These are phyloP conservation scores for Trichoderma koningiopsis DNA, from an alignment of 2,329 filamentous ascomycete genomes.

Conservation along the genomic window DNA sequence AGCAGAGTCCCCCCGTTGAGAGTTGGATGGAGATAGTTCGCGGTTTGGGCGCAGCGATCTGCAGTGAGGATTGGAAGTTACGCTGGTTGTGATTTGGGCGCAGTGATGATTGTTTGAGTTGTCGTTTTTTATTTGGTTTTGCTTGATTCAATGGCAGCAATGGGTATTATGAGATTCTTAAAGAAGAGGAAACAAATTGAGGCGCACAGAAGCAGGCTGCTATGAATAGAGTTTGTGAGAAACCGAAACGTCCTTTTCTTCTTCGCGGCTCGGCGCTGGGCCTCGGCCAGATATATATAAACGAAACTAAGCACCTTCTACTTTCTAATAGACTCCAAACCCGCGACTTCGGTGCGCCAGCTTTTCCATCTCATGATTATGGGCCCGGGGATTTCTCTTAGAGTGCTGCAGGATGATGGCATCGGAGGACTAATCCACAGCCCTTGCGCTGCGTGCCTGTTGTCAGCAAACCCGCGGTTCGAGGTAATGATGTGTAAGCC, in stretches of 20 bases:
- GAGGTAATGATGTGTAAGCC: slow-evolving; percentile 23
- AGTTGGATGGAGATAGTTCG: slow-evolving; percentile 5
- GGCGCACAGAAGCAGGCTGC: neutral
- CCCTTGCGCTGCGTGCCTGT: neutral
- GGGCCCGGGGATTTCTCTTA: neutral
- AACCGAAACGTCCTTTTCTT: neutral
- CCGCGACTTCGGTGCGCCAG: slow-evolving; percentile 14
- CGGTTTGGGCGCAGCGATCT: neutral
- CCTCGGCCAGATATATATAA: neutral
- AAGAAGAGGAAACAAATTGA: neutral
- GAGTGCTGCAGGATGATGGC: slow-evolving; percentile 3
- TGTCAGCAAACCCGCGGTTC: neutral
- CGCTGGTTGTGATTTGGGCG: neutral
- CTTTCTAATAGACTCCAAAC: neutral
- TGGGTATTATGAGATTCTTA: neutral
- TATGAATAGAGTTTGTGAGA: neutral
- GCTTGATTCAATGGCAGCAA: too few relatives aligned
- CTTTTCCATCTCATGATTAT: neutral
- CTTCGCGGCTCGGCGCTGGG: neutral
- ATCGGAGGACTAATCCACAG: slow-evolving; percentile 9
- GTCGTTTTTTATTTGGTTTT: neutral
- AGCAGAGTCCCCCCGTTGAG: neutral
- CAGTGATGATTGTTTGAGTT: neutral
- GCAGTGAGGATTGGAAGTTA: neutral
- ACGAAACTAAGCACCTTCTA: neutral